phyloP scores from a whole-genome alignment of 1,284 basidiomycete species.

The Cutaneotrichosporon sp. region DNA sequence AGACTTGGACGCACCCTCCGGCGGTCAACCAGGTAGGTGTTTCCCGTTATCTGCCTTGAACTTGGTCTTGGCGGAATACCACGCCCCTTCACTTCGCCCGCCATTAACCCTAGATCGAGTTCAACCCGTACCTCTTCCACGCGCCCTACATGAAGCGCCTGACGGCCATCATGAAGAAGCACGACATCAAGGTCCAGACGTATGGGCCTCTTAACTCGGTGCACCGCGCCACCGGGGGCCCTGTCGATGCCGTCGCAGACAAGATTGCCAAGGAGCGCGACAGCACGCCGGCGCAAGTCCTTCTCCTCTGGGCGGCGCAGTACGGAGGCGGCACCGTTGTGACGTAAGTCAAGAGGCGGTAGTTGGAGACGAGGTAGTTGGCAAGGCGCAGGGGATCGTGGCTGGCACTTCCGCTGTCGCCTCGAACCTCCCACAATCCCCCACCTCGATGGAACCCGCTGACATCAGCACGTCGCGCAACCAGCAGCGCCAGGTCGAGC shows the following conservation, averaged over 20 bases:
- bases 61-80: background rate
- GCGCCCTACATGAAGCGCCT: constrained; percentile 55
- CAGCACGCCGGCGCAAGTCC: constrained; percentile 37
- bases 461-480: constrained; percentile 58
- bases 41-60: background rate
- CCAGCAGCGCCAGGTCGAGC: constrained; percentile 61
- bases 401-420: background rate
- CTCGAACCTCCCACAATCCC: no score
- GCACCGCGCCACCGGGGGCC: constrained; percentile 55
- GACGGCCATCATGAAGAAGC: constrained; percentile 56
- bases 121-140: constrained; percentile 70
- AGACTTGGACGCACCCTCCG: constrained; percentile 55
- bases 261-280: constrained; percentile 51
- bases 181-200: constrained; percentile 62
- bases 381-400: no score
- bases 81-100: constrained; percentile 4
- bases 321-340: constrained; percentile 52
- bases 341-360: constrained; percentile 52
- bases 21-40: constrained; percentile 71
- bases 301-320: constrained; percentile 43
- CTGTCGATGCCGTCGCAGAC: constrained; percentile 55
- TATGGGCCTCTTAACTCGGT: constrained; percentile 55
- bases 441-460: no score
- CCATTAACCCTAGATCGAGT: constrained; percentile 65
- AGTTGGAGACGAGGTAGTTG: no score